Base-by-base conservation (phyloP, 495 filamentous ascomycete genomes). In the Cercophora scortea region DNA sequence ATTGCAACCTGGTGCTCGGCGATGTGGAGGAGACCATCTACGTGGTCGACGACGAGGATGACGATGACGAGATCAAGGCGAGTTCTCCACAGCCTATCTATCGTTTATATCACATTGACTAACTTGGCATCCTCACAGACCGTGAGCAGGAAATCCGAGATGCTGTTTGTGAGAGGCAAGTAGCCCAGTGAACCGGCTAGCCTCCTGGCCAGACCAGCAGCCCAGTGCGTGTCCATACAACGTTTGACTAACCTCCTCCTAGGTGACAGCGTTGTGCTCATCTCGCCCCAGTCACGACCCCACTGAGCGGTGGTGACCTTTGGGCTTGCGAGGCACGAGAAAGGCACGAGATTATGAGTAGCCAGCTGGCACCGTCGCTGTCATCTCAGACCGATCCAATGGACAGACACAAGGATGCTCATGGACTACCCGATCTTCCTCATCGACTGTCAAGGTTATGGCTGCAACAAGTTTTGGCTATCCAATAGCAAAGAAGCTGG, bases 11-110 rank as follows among this genome's bases (percentile, higher is more conserved):
- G n/a, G 89, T 99, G 5, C 77, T 99, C 3, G 93, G 94, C 5
- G 94, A 99, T 44, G 93, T 95, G 8, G 89, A 96, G 65, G 93
- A 99, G 75, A 97, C 90, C 7, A 86, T 99, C 50, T 99, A 96
- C 67, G 70, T 91, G 35, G 84, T 95, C 4, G 93, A 97, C 16
- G 90, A 93, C 49, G 87, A 90, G 11, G 85, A 94, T 42, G 52
- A 42, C 47, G 89, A 91, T 49, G 84, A 79, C 11, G 65, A 65
- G 16, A 61, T 70, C 48, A 69, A 70, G 60, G 68, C 67, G 39
- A 35, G 54, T 13, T 18, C 6, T n/a, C 6, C 40, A 8, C 13
- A 8, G 8, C 19, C 15, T 45, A 8, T 25, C 35, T 38, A 32
- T 35, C 16, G 43, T 17, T 35, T 43, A 45, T 32, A 13, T 4